Evolutionary conservation across 2,329 filamentous ascomycete species (phyloP), one percentile per base, ranked within the genome.

Genomic region (Calonectria hawksworthii): DNA sequence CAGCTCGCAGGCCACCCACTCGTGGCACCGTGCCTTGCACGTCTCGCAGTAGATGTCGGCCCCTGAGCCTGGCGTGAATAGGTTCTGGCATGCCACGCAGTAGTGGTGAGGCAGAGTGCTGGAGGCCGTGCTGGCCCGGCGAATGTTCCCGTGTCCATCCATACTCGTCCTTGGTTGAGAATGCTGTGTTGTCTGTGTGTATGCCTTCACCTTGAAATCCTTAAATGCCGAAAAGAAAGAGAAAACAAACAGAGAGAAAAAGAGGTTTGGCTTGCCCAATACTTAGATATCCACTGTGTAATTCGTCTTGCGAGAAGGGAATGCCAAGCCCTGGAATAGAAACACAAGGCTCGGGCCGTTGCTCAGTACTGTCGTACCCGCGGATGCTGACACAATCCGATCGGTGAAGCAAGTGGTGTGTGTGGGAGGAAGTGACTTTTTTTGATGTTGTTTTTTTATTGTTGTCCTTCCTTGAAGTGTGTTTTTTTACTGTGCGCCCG

Each of bases 61-160:
- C 4, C 13, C 23, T 2, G 56, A 4, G n/a, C 26, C 56, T 8
- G 28, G 14, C 36, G 38, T 23, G 18, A n/a, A 50, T 18, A 52
- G n/a, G 21, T n/a, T 54, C 2, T 28, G 30, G 23, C 72, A 75
- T 13, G 59, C 73, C 6, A 75, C 50, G 36, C 74, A 75, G 56
- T 14, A 50, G 18, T 65, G 61, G 18, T 23, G 61, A 13, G 26
- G 41, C 14, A 50, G 38, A 7, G 18, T 23, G 61, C 16, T 50
- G 13, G 38, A 65, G 18, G 21, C 26, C 16, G 61, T n/a, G 61
- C 41, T 50, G 61, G 18, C 26, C 18, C 61, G 41, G 5, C 41
- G 9, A 34, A 28, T 4, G 34, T 41, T 63, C 34, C 36, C 56
- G 14, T 16, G 10, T 38, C 11, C 21, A 21, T 63, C 56, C 56